Evolutionary conservation across 2,329 filamentous ascomycete genomes (phyloP).

Genomic region (Microascus cirrosus): DNA sequence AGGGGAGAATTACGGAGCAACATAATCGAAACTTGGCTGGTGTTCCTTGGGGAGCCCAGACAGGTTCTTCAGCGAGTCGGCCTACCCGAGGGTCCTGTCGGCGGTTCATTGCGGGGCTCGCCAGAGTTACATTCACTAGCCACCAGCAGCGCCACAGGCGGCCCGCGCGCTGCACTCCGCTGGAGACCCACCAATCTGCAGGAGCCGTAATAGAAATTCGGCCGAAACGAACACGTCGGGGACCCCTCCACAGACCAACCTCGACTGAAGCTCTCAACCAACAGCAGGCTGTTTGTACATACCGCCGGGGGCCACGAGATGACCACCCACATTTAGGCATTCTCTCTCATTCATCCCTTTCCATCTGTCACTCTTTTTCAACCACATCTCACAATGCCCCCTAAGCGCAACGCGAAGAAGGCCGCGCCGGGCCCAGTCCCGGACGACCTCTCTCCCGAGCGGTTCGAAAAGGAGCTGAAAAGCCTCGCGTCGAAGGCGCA

Average conservation of each 20-base stretch:
- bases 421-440: conserved; percentile 5
- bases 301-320: neutral
- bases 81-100: too few relatives aligned
- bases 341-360: neutral
- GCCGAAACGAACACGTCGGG: neutral
- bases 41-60: too few relatives aligned
- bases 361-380: neutral
- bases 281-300: neutral
- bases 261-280: neutral
- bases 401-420: conserved; percentile 2
- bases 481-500: conserved; percentile 33
- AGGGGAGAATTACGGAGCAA: too few relatives aligned
- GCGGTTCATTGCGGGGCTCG: neutral
- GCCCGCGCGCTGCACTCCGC: neutral
- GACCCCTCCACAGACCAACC: neutral
- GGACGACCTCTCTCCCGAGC: conserved; percentile 32
- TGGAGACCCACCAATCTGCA: neutral
- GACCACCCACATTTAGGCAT: neutral
- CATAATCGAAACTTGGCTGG: too few relatives aligned
- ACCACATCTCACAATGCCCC: conserved; percentile 4
- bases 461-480: conserved; percentile 43
- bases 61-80: too few relatives aligned
- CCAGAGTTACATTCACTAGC: neutral
- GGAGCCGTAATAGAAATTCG: neutral
- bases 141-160: neutral